Conservation (phyloP, 345 rosid species). For the Camelina hispida region DNA sequence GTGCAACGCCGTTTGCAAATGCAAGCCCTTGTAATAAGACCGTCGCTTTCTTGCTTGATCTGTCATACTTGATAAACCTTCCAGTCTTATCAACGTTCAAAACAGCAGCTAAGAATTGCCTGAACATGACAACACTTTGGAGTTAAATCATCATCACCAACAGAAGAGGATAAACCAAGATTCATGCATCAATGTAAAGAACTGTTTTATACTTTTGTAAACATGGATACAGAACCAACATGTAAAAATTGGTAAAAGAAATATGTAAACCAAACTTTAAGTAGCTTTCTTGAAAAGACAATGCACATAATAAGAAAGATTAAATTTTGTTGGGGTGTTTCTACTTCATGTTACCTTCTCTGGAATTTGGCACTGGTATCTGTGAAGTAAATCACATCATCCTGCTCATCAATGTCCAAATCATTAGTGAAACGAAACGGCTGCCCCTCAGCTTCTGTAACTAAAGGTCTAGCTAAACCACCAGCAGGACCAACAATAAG, state of each 20-base stretch:
- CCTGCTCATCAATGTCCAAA: conserved; percentile 64
- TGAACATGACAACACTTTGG: conserved; percentile 34
- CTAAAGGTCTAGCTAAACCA: conserved; percentile 62
- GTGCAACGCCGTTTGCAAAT: conserved; percentile 74
- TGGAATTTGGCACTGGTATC: conserved; percentile 66
- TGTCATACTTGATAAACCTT: conserved; percentile 66
- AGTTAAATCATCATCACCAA: conserved; percentile 18
- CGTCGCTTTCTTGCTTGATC: conserved; percentile 56
- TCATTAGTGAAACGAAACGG: conserved; percentile 71
- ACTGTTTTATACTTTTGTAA: not conserved
- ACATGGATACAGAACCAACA: not conserved
- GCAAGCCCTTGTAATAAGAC: conserved; percentile 60
- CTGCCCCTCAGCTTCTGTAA: conserved; percentile 62
- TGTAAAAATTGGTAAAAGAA: too few species aligned
- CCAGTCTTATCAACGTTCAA: conserved; percentile 63
- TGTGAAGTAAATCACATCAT: conserved; percentile 69
- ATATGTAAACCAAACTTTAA: not conserved
- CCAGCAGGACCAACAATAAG: conserved; percentile 67
- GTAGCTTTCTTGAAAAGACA: not conserved
- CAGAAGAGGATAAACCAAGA: not conserved
- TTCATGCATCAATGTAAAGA: not conserved
- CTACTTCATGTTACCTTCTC: conserved; percentile 56
- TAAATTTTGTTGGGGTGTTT: not conserved
- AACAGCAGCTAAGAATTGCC: conserved; percentile 60
- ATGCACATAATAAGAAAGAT: not conserved